Evolutionary conservation across 1,139 yeast genomes (phyloP).

Genomic region (Geotrichum aggregatum): DNA sequence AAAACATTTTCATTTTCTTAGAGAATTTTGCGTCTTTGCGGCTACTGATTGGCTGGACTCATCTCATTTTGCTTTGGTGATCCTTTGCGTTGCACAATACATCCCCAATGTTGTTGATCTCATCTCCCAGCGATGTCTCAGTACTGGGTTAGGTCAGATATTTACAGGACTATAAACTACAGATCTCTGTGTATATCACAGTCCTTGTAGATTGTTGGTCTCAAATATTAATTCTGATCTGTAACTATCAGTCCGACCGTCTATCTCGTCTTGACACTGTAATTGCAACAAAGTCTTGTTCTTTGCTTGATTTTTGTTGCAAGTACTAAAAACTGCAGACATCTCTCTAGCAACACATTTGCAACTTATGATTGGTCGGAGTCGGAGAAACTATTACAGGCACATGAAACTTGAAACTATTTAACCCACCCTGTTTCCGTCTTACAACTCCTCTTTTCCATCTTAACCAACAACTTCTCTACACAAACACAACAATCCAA

Average conservation of each 20-base stretch:
- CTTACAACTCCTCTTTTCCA: not conserved
- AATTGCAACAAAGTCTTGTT: not conserved
- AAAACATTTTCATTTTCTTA: not conserved
- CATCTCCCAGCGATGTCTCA: not conserved
- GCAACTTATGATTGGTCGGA: too few relatives aligned
- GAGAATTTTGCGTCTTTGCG: not conserved
- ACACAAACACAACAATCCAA: not conserved
- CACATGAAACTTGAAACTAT: not conserved
- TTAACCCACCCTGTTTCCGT: not conserved
- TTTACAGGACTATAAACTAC: not conserved
- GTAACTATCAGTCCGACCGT: not conserved
- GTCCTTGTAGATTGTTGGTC: not conserved
- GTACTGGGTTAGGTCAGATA: not conserved
- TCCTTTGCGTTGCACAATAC: not conserved
- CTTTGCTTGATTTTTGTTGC: slow-evolving; percentile 1
- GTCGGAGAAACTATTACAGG: too few relatives aligned
- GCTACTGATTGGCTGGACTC: not conserved
- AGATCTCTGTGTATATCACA: not conserved
- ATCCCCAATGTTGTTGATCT: not conserved
- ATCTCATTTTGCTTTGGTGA: not conserved
- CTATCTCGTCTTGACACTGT: not conserved
- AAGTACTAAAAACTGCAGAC: not conserved
- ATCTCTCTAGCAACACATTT: too few relatives aligned
- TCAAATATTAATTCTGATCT: not conserved
- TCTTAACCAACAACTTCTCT: not conserved